Evolutionary conservation across 495 filamentous ascomycete genomes (phyloP).

Genomic region (Saxophila tyrrhenica): DNA sequence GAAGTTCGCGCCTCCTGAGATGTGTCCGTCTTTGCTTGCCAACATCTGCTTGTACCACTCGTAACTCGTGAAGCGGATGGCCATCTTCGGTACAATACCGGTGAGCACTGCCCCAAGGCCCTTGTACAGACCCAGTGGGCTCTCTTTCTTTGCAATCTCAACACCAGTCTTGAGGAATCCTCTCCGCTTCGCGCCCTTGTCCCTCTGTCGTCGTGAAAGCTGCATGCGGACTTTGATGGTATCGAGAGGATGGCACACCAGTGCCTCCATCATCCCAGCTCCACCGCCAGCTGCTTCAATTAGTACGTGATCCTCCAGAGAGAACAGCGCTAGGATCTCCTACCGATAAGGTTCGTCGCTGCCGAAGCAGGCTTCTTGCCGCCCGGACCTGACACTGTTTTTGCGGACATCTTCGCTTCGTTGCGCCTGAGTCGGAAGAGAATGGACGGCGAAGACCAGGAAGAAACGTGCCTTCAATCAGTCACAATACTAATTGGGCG

Average conservation of each 20-base stretch:
- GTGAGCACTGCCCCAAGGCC: constrained; percentile 91
- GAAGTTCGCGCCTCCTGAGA: constrained; percentile 72
- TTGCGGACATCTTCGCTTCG: constrained; percentile 47
- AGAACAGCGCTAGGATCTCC: constrained; percentile 13
- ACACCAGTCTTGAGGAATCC: constrained; percentile 79
- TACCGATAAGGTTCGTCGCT: constrained; percentile 91
- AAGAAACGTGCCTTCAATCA: neutral
- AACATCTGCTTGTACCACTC: constrained; percentile 85
- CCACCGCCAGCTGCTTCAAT: constrained; percentile 59
- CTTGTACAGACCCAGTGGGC: constrained; percentile 88
- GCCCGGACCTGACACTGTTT: constrained; percentile 47
- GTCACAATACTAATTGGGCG: neutral
- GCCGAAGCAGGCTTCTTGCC: constrained; percentile 72
- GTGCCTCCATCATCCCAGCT: constrained; percentile 98
- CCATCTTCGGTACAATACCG: constrained; percentile 98
- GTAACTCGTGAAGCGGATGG: constrained; percentile 96
- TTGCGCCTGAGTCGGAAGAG: neutral
- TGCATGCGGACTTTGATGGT: constrained; percentile 99
- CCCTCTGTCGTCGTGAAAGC: constrained; percentile 72
- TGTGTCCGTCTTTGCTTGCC: constrained; percentile 51
- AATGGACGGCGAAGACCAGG: neutral
- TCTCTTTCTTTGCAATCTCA: constrained; percentile 83
- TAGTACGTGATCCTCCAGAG: neutral
- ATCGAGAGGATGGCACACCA: constrained; percentile 94
- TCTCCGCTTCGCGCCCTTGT: constrained; percentile 68